Evolutionary conservation across 495 filamentous ascomycete genomes (phyloP), one percentile per base, ranked within the genome.

Genomic region (Trichocladium antarcticum): DNA sequence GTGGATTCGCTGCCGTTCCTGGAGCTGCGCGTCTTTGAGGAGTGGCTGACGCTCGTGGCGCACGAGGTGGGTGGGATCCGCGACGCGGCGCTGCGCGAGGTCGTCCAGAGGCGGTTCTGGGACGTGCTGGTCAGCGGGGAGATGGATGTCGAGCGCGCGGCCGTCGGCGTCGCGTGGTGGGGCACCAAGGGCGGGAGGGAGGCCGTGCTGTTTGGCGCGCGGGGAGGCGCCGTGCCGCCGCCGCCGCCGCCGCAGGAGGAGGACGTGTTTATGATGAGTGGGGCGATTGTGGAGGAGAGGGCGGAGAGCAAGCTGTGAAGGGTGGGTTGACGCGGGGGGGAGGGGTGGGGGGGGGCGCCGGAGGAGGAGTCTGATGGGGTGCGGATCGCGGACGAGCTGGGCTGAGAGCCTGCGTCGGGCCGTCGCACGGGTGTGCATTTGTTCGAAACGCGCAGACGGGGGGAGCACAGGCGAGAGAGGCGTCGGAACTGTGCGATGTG

Each of bases 91-190:
- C 81, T 89, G 74, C 72, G 81, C 29, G 73, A 80, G 27, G 60
- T 68, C n/a, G 84, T 81, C 43, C 78, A 80, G 54, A 74, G 78
- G 54, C 73, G 89, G 40, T 86, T 95, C 63, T 95, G 89, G 88
- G 80, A 95, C 42, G 74, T 87, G 1, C 51, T 97, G 36, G 81
- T 81, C 20, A 78, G 75, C 51, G 89, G 90, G 7, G 89, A 96
- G 67, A 90, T 96, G 82, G 89, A 96, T 68, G 79, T 94, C 40
- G 85, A 94, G 57, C 73, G 87, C 21, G 81, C 85, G 9, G 80
- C 83, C 41, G 71, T 85, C 38, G 90, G 82, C 49, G 83, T 93
- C 22, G 78, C 79, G 11, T 98, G 92, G 92, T 98, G 92, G 92
- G 69, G 70, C 7, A 71, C 64, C 5, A 58, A 60, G 37, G 71